A percentile compares a stretch with the other conserved stretches of the same genome.
Evolutionary conservation across 352 stramenopile species (phyloP).

Genomic region (Pelagophyceae sp.): DNA sequence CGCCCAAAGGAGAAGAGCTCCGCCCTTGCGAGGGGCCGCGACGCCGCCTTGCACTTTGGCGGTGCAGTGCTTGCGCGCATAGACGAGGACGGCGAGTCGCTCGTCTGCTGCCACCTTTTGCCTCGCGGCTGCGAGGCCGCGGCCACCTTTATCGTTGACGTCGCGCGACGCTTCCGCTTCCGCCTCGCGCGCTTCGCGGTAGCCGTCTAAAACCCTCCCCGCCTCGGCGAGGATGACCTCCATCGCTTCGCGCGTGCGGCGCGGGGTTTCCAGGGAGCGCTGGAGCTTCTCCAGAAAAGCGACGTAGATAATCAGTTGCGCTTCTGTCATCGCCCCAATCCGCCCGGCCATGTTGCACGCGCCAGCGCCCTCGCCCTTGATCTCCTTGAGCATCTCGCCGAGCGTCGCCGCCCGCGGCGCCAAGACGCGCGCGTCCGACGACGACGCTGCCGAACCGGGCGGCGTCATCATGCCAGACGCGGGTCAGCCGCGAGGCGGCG

Average conservation of each 20-base stretch:
- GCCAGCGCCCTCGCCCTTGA: neutral
- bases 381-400: neutral
- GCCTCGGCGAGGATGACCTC: neutral
- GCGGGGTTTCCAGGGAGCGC: neutral
- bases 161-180: neutral
- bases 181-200: neutral
- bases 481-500: too few species aligned
- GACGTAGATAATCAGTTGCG: neutral
- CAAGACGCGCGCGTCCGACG: neutral
- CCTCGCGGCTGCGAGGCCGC: neutral
- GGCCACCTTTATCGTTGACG: neutral
- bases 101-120: neutral
- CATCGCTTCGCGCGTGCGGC: neutral
- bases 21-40: too few species aligned
- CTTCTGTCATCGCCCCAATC: neutral
- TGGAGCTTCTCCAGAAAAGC: neutral
- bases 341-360: conserved; percentile 3
- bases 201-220: neutral
- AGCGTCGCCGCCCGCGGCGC: neutral
- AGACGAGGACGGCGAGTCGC: neutral
- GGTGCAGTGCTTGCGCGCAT: neutral
- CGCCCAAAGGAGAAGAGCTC: too few species aligned
- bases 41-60: neutral
- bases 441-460: neutral
- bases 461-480: neutral